These are phyloP conservation scores for Viridothelium virens DNA, from an alignment of 495 filamentous ascomycete genomes.

Conservation along the genomic window DNA sequence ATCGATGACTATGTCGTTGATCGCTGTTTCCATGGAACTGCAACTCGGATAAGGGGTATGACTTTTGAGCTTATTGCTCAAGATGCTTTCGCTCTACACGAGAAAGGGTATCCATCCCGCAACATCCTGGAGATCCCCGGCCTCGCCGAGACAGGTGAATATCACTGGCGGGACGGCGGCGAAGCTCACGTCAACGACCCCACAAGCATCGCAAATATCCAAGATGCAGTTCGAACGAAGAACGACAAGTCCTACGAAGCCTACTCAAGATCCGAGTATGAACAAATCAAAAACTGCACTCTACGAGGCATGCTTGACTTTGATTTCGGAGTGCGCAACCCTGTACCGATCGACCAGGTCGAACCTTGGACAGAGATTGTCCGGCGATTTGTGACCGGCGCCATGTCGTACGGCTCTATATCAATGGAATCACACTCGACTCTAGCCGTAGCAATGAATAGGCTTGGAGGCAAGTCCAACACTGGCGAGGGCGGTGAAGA, in stretches of 20 bases:
- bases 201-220: slow-evolving; percentile 89
- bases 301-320: slow-evolving; percentile 96
- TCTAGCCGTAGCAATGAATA: slow-evolving; percentile 94
- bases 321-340: slow-evolving; percentile 78
- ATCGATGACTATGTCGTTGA: slow-evolving; percentile 94
- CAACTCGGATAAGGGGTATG: slow-evolving; percentile 89
- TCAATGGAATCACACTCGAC: slow-evolving; percentile 99
- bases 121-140: slow-evolving; percentile 71
- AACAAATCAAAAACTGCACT: slow-evolving; percentile 97
- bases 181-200: slow-evolving; percentile 99
- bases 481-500: slow-evolving; percentile 99
- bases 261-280: slow-evolving; percentile 88
- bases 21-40: slow-evolving; percentile 92
- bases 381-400: slow-evolving; percentile 94
- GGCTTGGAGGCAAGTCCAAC: slow-evolving; percentile 96
- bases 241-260: slow-evolving; percentile 99
- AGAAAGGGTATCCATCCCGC: slow-evolving; percentile 85
- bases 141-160: slow-evolving; percentile 91
- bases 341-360: slow-evolving; percentile 94
- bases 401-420: slow-evolving; percentile 99
- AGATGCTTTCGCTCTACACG: slow-evolving; percentile 94
- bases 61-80: slow-evolving; percentile 94
- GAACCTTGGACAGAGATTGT: slow-evolving; percentile 99
- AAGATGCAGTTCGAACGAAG: slow-evolving; percentile 96
- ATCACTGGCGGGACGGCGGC: slow-evolving; percentile 98